Percentiles rank a stretch among this genome's conserved stretches.
These are phyloP conservation scores for Sporothrix brunneoviolacea DNA, from an alignment of 2,329 filamentous ascomycete species.

Conservation along the genomic window DNA sequence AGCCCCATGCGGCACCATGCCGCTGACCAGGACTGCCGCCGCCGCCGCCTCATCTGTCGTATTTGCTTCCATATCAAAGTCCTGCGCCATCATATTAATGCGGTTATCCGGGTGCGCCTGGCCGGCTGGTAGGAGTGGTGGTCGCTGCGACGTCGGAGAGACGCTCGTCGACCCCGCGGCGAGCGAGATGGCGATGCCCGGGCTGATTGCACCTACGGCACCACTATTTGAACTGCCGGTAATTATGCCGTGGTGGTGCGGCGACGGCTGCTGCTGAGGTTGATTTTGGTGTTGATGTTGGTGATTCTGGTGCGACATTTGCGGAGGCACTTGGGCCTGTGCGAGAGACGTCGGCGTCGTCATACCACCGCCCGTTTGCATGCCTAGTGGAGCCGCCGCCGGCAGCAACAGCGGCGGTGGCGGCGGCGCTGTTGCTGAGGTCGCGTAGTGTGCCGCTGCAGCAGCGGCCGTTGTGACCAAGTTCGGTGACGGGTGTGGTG, in stretches of 20 bases:
- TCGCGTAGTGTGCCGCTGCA: neutral
- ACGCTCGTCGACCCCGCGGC: neutral
- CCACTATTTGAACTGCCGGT: neutral
- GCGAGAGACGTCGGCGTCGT: neutral
- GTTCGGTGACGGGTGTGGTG: slow-evolving; percentile 12
- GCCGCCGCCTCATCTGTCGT: slow-evolving; percentile 1
- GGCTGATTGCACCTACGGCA: neutral
- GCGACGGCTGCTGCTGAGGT: neutral
- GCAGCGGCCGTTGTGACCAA: neutral
- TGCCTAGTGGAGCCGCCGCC: slow-evolving; percentile 1
- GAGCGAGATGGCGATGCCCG: neutral
- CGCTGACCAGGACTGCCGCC: neutral
- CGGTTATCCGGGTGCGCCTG: neutral
- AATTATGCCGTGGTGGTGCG: neutral
- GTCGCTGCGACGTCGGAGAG: neutral
- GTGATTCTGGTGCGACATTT: neutral
- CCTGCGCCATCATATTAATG: neutral
- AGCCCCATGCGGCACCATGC: slow-evolving; percentile 4
- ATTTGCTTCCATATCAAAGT: neutral
- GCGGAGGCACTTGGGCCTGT: neutral
- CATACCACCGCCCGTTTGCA: neutral
- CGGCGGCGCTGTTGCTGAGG: neutral
- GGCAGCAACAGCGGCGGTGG: neutral
- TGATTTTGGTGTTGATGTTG: too few species aligned
- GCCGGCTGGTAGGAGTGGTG: neutral